Percentiles rank a stretch among this genome's conserved stretches.
Conservation (phyloP, 2,329 filamentous ascomycete genomes). For the Corinectria fuckeliana region DNA sequence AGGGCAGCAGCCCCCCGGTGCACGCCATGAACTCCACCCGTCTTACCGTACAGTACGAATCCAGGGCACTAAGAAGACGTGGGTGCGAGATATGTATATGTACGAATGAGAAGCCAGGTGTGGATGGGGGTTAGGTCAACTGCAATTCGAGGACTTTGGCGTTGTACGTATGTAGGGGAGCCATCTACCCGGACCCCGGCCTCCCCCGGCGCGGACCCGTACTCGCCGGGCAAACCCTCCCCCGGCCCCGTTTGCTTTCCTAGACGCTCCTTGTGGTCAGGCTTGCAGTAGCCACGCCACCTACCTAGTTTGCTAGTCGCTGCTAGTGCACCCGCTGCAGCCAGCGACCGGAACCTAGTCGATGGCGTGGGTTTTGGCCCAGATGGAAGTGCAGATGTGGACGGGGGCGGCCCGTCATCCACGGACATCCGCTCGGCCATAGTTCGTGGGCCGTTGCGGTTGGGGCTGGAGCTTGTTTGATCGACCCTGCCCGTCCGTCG, state of each 20-base stretch:
- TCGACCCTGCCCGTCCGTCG: background rate
- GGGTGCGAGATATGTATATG: too few relatives aligned
- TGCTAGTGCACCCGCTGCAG: background rate
- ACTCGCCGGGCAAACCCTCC: background rate
- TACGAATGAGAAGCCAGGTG: background rate
- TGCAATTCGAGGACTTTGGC: slow-evolving; percentile 11
- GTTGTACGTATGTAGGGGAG: slow-evolving; percentile 5
- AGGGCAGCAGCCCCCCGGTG: background rate
- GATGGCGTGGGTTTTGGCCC: background rate
- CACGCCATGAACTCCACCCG: background rate
- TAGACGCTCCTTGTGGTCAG: background rate
- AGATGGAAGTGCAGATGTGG: background rate
- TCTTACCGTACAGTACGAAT: background rate
- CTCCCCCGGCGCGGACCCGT: background rate
- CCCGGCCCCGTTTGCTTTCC: background rate
- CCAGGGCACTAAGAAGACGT: too few relatives aligned
- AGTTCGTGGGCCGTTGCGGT: slow-evolving; percentile 5
- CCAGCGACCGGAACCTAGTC: background rate
- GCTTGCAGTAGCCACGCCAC: too few relatives aligned
- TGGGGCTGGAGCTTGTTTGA: slow-evolving; percentile 11
- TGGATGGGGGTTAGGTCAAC: slow-evolving; percentile 10
- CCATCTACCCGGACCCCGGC: slow-evolving; percentile 6
- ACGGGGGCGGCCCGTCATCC: slow-evolving; percentile 3
- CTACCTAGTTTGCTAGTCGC: too few relatives aligned
- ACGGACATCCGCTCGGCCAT: slow-evolving; percentile 5